Conservation (phyloP, 176 grass and related monocot species). For the Olyra latifolia region DNA sequence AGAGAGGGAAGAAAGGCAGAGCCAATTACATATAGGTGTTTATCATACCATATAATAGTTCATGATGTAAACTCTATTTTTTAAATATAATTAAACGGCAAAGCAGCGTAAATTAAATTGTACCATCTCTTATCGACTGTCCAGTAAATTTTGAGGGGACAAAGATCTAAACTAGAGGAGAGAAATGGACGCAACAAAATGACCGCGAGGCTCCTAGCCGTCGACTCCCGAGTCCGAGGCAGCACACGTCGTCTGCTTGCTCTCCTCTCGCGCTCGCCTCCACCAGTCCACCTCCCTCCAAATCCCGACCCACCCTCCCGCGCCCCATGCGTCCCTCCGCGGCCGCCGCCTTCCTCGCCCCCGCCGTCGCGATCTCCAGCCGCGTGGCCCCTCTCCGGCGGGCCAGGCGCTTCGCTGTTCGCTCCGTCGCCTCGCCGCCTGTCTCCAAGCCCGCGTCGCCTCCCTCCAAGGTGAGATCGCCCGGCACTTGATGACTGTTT, state of each 20-base stretch:
- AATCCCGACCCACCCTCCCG: not conserved
- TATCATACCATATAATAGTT: too few species aligned
- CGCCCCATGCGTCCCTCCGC: conserved; percentile 44
- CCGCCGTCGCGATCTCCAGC: conserved; percentile 15
- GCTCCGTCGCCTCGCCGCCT: conserved; percentile 65
- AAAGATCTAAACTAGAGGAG: too few species aligned
- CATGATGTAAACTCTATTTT: too few species aligned
- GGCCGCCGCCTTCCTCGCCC: conserved; percentile 26
- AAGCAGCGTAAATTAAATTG: too few species aligned
- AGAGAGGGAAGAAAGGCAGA: too few species aligned
- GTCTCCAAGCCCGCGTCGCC: conserved; percentile 33
- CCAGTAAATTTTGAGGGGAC: not conserved
- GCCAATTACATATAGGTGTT: too few species aligned
- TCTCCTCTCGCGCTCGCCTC: conserved; percentile 1
- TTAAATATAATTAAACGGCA: too few species aligned
- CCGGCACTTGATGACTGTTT: not conserved
- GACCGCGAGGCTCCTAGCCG: not conserved
- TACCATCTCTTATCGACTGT: too few species aligned
- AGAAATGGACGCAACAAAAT: not conserved
- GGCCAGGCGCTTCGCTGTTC: conserved; percentile 44
- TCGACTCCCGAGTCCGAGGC: not conserved
- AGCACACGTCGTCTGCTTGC: conserved; percentile 36
- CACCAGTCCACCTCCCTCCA: not conserved
- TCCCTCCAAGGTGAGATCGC: conserved; percentile 63
- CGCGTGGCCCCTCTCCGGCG: conserved; percentile 22